Conservation (phyloP, 208 protist genomes). For the Trypanosoma conorhini region DNA sequence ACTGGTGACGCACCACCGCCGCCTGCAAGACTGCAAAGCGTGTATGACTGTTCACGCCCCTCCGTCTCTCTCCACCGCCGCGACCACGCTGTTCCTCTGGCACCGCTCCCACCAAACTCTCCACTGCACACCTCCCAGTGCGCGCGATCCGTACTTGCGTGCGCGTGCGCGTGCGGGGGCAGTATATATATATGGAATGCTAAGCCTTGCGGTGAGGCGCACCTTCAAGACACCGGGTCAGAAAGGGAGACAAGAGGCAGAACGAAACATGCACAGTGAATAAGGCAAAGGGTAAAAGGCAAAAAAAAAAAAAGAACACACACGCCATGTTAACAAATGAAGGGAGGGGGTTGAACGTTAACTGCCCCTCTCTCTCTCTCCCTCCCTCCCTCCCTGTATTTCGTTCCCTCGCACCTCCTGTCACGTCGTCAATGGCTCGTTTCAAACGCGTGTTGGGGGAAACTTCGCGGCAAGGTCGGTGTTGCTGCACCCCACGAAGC, state of each 20-base stretch:
- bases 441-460: slow-evolving; percentile 14
- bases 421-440: too few species aligned
- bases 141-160: too few species aligned
- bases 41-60: not conserved
- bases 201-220: too few species aligned
- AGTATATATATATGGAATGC: too few species aligned
- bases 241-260: too few species aligned
- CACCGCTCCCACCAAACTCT: too few species aligned
- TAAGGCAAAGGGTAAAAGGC: not conserved
- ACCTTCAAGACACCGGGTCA: too few species aligned
- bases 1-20: not conserved
- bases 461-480: slow-evolving; percentile 46
- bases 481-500: slow-evolving; percentile 60
- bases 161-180: too few species aligned
- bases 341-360: not conserved
- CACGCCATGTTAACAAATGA: not conserved
- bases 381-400: not conserved
- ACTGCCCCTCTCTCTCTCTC: slow-evolving; percentile 13
- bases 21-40: not conserved
- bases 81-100: too few species aligned
- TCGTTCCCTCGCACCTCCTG: too few species aligned
- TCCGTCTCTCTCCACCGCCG: not conserved
- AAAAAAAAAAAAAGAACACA: slow-evolving; percentile 2
- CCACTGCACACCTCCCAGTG: too few species aligned
- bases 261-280: too few species aligned